phyloP scores from a whole-genome alignment of 2,329 filamentous ascomycete genomes.

The Fusarium dimerum region DNA sequence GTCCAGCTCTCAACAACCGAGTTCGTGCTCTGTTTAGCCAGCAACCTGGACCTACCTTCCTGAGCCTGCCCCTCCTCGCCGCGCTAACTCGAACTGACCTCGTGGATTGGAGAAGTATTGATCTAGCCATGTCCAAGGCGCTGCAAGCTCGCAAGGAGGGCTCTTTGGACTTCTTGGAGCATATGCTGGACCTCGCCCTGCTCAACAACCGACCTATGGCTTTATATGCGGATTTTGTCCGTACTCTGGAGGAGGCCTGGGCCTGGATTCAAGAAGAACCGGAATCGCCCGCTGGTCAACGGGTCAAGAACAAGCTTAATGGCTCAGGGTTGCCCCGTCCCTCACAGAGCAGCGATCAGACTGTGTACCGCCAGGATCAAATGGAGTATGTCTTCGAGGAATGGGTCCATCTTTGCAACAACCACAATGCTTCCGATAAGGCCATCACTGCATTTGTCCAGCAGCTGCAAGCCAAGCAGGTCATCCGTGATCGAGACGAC shows the following conservation, averaged over 20 bases:
- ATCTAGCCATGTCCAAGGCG: slow-evolving; percentile 71
- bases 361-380: slow-evolving; percentile 69
- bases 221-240: slow-evolving; percentile 82
- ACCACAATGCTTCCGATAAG: slow-evolving; percentile 73
- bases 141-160: slow-evolving; percentile 69
- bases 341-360: slow-evolving; percentile 48
- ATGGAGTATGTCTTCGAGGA: slow-evolving; percentile 96
- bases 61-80: slow-evolving; percentile 58
- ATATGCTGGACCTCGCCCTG: slow-evolving; percentile 75
- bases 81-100: slow-evolving; percentile 62
- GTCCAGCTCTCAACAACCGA: slow-evolving; percentile 53
- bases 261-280: slow-evolving; percentile 78
- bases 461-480: slow-evolving; percentile 74
- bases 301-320: slow-evolving; percentile 66
- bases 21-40: slow-evolving; percentile 58
- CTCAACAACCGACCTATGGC: slow-evolving; percentile 76
- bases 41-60: slow-evolving; percentile 55
- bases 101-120: slow-evolving; percentile 65
- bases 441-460: slow-evolving; percentile 75
- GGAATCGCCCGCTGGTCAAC: slow-evolving; percentile 62
- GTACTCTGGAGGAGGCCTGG: slow-evolving; percentile 79
- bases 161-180: slow-evolving; percentile 78
- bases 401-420: slow-evolving; percentile 83
- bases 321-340: slow-evolving; percentile 43
- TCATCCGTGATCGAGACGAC: slow-evolving; percentile 75